phyloP scores from a whole-genome alignment of 2,329 filamentous ascomycete species.

The Calonectria ilicicola region DNA sequence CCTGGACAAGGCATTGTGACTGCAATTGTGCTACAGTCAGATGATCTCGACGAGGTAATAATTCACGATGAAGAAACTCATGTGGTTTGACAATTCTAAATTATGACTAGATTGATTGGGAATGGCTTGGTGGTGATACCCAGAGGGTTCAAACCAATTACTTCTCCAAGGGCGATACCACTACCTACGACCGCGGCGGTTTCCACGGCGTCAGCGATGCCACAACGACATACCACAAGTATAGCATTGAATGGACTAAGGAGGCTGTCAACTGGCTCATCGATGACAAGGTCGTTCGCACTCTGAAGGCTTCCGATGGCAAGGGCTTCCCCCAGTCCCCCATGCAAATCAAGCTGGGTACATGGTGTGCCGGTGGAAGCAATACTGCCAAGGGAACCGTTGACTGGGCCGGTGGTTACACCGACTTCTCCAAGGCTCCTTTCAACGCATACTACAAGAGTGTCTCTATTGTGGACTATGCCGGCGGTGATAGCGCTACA shows the following conservation, averaged over 20 bases:
- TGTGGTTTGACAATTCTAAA: not conserved
- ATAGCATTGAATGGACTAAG: conserved; percentile 76
- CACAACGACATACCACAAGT: conserved; percentile 68
- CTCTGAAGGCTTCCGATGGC: conserved; percentile 70
- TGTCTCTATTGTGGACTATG: conserved; percentile 58
- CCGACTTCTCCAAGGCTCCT: conserved; percentile 57
- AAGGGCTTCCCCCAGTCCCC: conserved; percentile 77
- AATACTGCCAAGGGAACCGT: conserved; percentile 77
- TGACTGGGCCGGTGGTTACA: conserved; percentile 71
- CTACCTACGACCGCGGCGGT: conserved; percentile 72
- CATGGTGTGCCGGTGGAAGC: conserved; percentile 70
- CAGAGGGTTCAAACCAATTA: conserved; percentile 84
- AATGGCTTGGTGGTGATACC: conserved; percentile 79
- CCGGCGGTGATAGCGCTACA: conserved; percentile 49
- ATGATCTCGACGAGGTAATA: conserved; percentile 74
- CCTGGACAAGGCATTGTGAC: conserved; percentile 88
- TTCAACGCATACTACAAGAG: conserved; percentile 60
- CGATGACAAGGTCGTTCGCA: conserved; percentile 71
- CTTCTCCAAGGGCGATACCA: conserved; percentile 78
- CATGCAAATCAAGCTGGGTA: conserved; percentile 76
- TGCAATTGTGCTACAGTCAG: conserved; percentile 87
- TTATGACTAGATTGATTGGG: conserved; percentile 82
- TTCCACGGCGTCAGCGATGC: conserved; percentile 65
- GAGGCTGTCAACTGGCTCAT: conserved; percentile 73
- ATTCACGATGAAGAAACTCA: not conserved